phyloP scores from a whole-genome alignment of 768 basidiomycete genomes.

The Mycena capillaripes region DNA sequence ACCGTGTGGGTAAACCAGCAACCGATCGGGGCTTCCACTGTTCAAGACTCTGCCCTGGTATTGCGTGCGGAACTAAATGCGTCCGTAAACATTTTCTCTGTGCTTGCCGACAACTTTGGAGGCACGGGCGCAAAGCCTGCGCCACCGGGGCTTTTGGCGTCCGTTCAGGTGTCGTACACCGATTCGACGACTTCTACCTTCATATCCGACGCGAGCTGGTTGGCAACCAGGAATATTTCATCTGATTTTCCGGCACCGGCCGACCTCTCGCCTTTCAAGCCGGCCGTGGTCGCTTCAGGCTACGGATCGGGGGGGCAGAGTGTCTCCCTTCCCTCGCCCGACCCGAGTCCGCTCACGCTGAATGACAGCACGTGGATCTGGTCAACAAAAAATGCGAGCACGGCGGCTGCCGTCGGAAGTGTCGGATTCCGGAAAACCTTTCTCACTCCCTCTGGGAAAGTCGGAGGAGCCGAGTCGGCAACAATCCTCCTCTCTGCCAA shows the following conservation, averaged over 20 bases:
- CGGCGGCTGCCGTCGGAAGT: too few relatives aligned
- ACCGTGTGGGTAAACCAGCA: conserved; percentile 27
- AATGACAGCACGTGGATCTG: conserved; percentile 25
- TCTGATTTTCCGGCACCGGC: conserved; percentile 11
- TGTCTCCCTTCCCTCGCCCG: conserved; percentile 3
- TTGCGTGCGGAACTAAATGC: conserved; percentile 14
- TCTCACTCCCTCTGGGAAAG: conserved; percentile 12
- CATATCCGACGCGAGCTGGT: conserved; percentile 24
- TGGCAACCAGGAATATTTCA: conserved; percentile 19
- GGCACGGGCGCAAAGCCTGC: conserved; percentile 6
- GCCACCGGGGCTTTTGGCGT: conserved; percentile 18
- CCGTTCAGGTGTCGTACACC: conserved; percentile 13
- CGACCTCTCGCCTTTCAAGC: not conserved
- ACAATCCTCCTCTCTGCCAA: conserved; percentile 12
- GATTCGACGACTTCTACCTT: conserved; percentile 7
- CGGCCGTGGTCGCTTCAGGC: conserved; percentile 1
- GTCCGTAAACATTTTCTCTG: conserved; percentile 22
- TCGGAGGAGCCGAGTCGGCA: conserved; percentile 10
- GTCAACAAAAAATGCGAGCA: not conserved
- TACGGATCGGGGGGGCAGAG: conserved; percentile 17
- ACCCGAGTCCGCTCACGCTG: conserved; percentile 1
- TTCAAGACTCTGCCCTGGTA: conserved; percentile 19
- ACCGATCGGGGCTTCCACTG: conserved; percentile 16
- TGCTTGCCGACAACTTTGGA: conserved; percentile 22
- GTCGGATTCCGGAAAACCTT: conserved; percentile 24